phyloP scores from a whole-genome alignment of 352 stramenopile species.

The Peronospora destructor region DNA sequence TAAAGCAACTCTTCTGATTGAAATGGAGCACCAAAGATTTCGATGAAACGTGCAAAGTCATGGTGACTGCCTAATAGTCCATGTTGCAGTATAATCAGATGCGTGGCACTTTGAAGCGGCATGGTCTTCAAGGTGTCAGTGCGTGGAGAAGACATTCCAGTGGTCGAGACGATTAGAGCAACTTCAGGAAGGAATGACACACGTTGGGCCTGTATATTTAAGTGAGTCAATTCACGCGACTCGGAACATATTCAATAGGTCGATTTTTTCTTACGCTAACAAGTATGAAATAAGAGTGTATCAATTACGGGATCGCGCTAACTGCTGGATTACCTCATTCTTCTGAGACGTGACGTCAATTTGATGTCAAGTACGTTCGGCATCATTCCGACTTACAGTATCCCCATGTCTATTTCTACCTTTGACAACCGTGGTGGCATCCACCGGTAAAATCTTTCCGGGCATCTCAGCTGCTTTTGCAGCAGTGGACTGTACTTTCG shows the following conservation, averaged over 20 bases:
- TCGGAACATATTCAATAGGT: too few relatives aligned
- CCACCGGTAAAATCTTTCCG: constrained; percentile 3
- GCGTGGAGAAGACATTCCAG: constrained; percentile 11
- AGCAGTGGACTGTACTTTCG: constrained; percentile 15
- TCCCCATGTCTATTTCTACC: constrained; percentile 11
- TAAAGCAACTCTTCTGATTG: constrained; percentile 35
- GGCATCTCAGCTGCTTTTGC: constrained; percentile 15
- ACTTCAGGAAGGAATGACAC: constrained; percentile 20
- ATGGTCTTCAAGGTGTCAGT: constrained; percentile 4
- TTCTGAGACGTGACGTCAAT: too few relatives aligned
- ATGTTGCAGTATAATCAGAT: constrained; percentile 71
- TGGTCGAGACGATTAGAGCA: too few relatives aligned
- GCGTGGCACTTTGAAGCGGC: constrained; percentile 25
- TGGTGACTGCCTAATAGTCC: constrained; percentile 56
- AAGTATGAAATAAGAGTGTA: too few relatives aligned
- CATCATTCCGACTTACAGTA: too few relatives aligned
- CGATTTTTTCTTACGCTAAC: too few relatives aligned
- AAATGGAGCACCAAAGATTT: constrained; percentile 47
- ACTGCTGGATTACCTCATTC: too few relatives aligned
- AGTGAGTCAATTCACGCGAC: neutral
- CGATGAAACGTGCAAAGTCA: constrained; percentile 55
- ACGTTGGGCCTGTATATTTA: too few relatives aligned
- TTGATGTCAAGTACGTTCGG: too few relatives aligned
- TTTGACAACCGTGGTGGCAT: constrained; percentile 6
- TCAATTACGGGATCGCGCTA: too few relatives aligned